Evolutionary conservation across 2,329 filamentous ascomycete species (phyloP), one percentile per base, ranked within the genome.

Genomic region (Cercospora janseana): DNA sequence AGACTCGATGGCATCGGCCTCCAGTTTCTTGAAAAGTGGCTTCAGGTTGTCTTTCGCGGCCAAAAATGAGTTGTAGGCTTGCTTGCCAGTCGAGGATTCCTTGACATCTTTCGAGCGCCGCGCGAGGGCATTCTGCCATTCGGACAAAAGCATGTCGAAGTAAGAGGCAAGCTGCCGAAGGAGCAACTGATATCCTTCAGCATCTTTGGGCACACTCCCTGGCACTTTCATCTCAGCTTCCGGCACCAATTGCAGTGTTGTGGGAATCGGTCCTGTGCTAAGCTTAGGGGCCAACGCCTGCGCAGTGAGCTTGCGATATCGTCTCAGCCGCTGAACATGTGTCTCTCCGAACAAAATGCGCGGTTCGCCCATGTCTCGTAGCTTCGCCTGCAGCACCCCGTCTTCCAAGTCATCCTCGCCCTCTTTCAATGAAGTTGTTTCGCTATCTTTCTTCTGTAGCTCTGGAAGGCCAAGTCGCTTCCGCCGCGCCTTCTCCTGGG

Each of bases 61-160:
- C 3, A 87, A 77, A 87, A 96, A 95, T 44, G 88, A 86, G 63
- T 80, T 86, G 61, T 86, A 84, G 4, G 93, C 93, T 56, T 84
- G 82, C 63, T 88, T 89, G 62, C 91, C 89, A 15, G 88, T 83
- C 58, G 84, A 86, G 21, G 87, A 91, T 53, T 84, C 81, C 60
- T 87, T 82, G 24, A 84, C 77, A 2, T 75, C 72, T 6, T 70
- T 61, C 21, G 79, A 72, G 41, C 83, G 77, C 38, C 73, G 71
- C 4, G 81, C 81, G 62, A 98, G 80, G 4, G 91, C 90, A 31
- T 74, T 66, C 61, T 91, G 82, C 86, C 94, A 98, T 69, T 94
- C 92, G 35, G 78, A 80, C 51, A 98, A 75, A n/a, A 98, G 82
- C 83, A 98, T 89, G 46, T 88, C 94, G 73, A 98, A 97, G 75